Conservation (phyloP, 2,329 filamentous ascomycete species). For the Fonsecaea multimorphosa region DNA sequence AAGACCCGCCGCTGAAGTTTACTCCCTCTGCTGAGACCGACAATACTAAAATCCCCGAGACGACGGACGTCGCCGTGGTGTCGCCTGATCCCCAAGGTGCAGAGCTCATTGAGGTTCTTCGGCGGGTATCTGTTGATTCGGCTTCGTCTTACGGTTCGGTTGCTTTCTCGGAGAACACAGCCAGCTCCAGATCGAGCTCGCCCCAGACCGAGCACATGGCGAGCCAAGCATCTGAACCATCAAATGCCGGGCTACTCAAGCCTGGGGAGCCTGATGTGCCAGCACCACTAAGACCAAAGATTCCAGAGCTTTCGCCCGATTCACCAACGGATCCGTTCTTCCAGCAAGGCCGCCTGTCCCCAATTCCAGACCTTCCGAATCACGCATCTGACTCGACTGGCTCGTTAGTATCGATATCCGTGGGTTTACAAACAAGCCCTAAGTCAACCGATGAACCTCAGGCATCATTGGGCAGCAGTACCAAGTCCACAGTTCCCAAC, state of each 20-base stretch:
- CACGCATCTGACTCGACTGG: constrained; percentile 21
- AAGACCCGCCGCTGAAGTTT: constrained; percentile 10
- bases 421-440: constrained; percentile 14
- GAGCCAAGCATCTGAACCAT: constrained; percentile 15
- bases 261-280: constrained; percentile 45
- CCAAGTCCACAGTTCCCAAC: constrained; percentile 21
- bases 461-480: constrained; percentile 5
- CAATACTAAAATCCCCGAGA: neutral
- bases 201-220: constrained; percentile 54
- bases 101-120: constrained; percentile 17
- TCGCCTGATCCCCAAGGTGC: neutral
- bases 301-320: constrained; percentile 43
- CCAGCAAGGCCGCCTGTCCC: constrained; percentile 48
- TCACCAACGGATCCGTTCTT: constrained; percentile 58
- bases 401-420: constrained; percentile 29
- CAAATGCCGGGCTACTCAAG: constrained; percentile 48
- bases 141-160: constrained; percentile 50
- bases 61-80: neutral
- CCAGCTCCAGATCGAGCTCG: constrained; percentile 64
- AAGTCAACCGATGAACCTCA: constrained; percentile 8
- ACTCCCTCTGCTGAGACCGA: constrained; percentile 1
- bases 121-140: constrained; percentile 45
- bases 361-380: constrained; percentile 36
- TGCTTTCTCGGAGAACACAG: constrained; percentile 43
- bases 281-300: constrained; percentile 29